Evolutionary conservation across 2,329 filamentous ascomycete genomes (phyloP).

Genomic region (Reticulascus tulasneorum): DNA sequence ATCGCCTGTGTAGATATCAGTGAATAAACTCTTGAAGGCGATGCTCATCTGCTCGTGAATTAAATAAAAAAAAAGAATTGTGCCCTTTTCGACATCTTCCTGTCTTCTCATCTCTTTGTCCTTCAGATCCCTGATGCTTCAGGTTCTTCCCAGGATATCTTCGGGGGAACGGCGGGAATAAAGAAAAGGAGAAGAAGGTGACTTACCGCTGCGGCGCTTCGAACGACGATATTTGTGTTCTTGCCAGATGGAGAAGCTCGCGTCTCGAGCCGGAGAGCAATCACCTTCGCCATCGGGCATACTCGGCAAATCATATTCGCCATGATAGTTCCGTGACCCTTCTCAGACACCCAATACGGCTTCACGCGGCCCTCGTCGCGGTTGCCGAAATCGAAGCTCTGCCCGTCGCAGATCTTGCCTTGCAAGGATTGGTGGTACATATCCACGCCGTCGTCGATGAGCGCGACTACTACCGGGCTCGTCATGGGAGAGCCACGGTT

Average conservation of each 20-base stretch:
- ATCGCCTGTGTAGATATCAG: conserved; percentile 15
- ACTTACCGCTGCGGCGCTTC: conserved; percentile 22
- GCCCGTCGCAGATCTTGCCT: conserved; percentile 19
- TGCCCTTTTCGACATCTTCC: no score
- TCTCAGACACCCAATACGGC: conserved; percentile 24
- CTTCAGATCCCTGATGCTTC: no score
- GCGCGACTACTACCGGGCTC: conserved; percentile 28
- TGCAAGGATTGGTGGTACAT: conserved; percentile 18
- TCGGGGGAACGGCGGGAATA: neutral
- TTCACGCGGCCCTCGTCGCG: conserved; percentile 14
- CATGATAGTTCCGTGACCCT: conserved; percentile 23
- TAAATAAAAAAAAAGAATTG: no score
- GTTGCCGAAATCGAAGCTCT: conserved; percentile 22
- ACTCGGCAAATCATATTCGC: conserved; percentile 20
- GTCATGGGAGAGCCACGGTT: neutral
- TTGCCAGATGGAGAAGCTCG: conserved; percentile 17
- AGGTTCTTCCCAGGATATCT: no score
- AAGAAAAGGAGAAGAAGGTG: neutral
- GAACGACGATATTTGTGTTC: conserved; percentile 13
- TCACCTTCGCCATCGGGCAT: conserved; percentile 22
- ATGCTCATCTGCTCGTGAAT: neutral
- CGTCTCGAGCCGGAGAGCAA: conserved; percentile 18
- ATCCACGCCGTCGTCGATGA: conserved; percentile 36
- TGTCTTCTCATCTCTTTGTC: no score
- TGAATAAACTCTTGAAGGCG: neutral